A percentile compares a stretch with the other conserved stretches of the same genome.
Evolutionary conservation across 1,284 basidiomycete species (phyloP).

Genomic region (Malassezia cuniculi): DNA sequence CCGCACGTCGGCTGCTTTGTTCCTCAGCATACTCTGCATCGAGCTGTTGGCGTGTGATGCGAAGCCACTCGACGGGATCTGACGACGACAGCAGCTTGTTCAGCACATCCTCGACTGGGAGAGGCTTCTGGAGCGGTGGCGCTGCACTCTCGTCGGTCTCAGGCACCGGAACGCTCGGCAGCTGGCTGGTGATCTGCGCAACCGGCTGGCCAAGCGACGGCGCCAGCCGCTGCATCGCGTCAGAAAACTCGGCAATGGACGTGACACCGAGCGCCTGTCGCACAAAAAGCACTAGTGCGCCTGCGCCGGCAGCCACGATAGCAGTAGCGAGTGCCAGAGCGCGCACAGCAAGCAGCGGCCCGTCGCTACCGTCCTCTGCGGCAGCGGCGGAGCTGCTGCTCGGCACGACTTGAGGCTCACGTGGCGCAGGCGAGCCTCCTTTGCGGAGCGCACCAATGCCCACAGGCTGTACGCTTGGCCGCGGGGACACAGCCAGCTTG

Average conservation of each 20-base stretch:
- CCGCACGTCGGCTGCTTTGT: no score
- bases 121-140: neutral
- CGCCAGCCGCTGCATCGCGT: slow-evolving; percentile 6
- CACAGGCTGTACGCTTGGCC: no score
- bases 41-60: slow-evolving; percentile 7
- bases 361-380: slow-evolving; percentile 1
- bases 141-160: neutral
- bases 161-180: neutral
- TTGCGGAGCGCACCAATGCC: slow-evolving; percentile 2
- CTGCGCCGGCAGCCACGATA: slow-evolving; percentile 5
- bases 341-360: slow-evolving; percentile 7
- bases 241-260: slow-evolving; percentile 10
- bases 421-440: neutral
- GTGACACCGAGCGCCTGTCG: slow-evolving; percentile 4
- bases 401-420: no score
- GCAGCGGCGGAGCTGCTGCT: neutral
- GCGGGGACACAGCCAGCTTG: no score
- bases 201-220: slow-evolving; percentile 2
- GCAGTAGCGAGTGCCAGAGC: slow-evolving; percentile 10
- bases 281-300: neutral
- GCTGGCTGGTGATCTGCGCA: slow-evolving; percentile 1
- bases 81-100: slow-evolving; percentile 2
- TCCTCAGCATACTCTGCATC: slow-evolving; percentile 7
- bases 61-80: slow-evolving; percentile 8
- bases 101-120: neutral